These are phyloP conservation scores for Fomitopsis pulvina DNA, from an alignment of 768 basidiomycete species.

Conservation along the genomic window DNA sequence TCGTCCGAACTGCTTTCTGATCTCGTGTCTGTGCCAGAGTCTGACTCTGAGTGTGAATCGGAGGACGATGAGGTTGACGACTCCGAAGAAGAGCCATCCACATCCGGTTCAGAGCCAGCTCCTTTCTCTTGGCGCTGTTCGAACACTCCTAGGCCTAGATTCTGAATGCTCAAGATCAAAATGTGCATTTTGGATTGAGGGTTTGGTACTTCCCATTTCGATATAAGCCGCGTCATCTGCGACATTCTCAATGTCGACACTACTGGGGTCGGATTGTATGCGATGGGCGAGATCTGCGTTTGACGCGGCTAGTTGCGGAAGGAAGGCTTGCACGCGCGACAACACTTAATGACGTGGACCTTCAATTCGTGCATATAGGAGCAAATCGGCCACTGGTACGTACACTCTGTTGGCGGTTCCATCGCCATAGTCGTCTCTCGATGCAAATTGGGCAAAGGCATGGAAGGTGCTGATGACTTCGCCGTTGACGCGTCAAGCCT, in stretches of 20 bases:
- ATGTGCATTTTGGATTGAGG: not conserved
- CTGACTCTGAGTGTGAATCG: not conserved
- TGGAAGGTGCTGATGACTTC: constrained; percentile 16
- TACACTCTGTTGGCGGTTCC: constrained; percentile 44
- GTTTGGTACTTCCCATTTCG: constrained; percentile 34
- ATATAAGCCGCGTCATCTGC: constrained; percentile 47
- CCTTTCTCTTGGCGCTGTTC: not conserved
- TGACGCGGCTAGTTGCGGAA: constrained; percentile 60
- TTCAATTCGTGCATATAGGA: not conserved
- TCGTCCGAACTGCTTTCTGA: not conserved
- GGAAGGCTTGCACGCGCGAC: constrained; percentile 57
- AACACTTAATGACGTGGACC: constrained; percentile 39
- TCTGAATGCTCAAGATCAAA: not conserved
- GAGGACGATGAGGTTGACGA: not conserved
- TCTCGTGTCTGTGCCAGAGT: not conserved
- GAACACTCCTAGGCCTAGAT: constrained; percentile 3
- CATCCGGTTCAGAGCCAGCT: not conserved
- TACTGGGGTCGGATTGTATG: constrained; percentile 41
- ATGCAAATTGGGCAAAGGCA: constrained; percentile 33
- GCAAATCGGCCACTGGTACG: constrained; percentile 17
- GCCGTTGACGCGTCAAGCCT: not conserved
- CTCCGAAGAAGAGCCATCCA: too few relatives aligned
- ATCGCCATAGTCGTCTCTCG: constrained; percentile 26
- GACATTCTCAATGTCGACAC: constrained; percentile 67
- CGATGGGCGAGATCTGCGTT: constrained; percentile 46